Conservation (phyloP, 148 eudicot species). For the Vaccinium darrowii region DNA sequence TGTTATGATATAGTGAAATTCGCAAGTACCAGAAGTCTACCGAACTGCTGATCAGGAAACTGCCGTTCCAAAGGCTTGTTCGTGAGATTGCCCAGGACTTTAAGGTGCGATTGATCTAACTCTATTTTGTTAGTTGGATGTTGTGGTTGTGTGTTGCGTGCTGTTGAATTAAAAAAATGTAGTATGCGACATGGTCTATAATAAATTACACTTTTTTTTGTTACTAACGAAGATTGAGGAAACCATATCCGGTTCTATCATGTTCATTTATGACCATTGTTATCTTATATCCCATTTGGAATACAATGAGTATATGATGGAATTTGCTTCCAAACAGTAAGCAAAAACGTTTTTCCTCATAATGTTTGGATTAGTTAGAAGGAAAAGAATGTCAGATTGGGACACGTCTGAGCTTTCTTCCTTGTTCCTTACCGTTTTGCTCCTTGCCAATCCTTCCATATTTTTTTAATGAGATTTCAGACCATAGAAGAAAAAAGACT, state of each 20-base stretch:
- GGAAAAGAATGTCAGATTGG: too few species aligned
- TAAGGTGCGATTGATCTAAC: conserved; percentile 9
- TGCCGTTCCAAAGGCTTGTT: conserved; percentile 30
- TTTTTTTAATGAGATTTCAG: neutral
- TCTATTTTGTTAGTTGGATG: too few species aligned
- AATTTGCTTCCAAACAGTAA: too few species aligned
- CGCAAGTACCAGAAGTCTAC: conserved; percentile 28
- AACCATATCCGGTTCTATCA: neutral
- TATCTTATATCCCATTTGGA: too few species aligned
- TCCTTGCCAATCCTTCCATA: neutral
- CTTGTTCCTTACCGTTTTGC: neutral
- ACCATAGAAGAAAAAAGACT: neutral
- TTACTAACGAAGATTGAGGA: neutral
- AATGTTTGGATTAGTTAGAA: too few species aligned
- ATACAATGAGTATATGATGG: too few species aligned
- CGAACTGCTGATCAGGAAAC: conserved; percentile 23
- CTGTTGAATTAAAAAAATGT: neutral
- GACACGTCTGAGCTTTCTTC: too few species aligned
- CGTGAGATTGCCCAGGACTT: conserved; percentile 30
- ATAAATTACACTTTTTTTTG: neutral
- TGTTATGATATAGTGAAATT: conserved; percentile 18
- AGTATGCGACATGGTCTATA: neutral
- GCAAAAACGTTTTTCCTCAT: too few species aligned
- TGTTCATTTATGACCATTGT: neutral
- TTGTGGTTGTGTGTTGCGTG: neutral